Evolutionary conservation across 2,329 filamentous ascomycete genomes (phyloP), one percentile per base, ranked within the genome.

Genomic region (Xylaria sp.): DNA sequence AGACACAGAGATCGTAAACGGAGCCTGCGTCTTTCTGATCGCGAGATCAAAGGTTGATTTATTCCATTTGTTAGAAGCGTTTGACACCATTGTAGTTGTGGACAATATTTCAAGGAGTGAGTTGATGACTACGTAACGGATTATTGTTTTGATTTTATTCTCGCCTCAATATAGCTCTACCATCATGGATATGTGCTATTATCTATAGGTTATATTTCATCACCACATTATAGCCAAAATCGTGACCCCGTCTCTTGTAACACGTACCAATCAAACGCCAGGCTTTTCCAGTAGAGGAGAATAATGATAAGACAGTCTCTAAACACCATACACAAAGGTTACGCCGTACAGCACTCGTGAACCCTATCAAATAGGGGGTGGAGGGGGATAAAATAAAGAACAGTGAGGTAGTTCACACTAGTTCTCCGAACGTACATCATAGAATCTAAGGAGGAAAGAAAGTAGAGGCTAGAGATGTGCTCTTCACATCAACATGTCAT

Each of bases 401-500:
- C n/a, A n/a, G n/a, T n/a, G n/a, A n/a, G n/a, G n/a, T n/a, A n/a
- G n/a, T n/a, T n/a, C n/a, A n/a, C n/a, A n/a, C n/a, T n/a, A n/a
- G n/a, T n/a, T n/a, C n/a, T n/a, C n/a, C n/a, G n/a, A n/a, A n/a
- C n/a, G n/a, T n/a, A n/a, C n/a, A n/a, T n/a, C n/a, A n/a, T n/a
- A n/a, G n/a, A n/a, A n/a, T n/a, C n/a, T n/a, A n/a, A n/a, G n/a
- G n/a, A n/a, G n/a, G n/a, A n/a, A n/a, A n/a, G n/a, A n/a, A n/a
- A n/a, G n/a, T n/a, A n/a, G n/a, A n/a, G n/a, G n/a, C n/a, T n/a
- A 31, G 28, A 31, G 28, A 31, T 28, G 19, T n/a, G 4, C 9
- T 19, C 2, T 46, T 40, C 9, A 31, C 28, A 38, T 57, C 42
- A 21, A 55, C 45, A 63, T 38, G 7, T 54, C 60, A 28, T 59